Percentiles rank a stretch among this genome's conserved stretches.
phyloP scores from a whole-genome alignment of 495 filamentous ascomycete genomes.

The Cercophora samala region DNA sequence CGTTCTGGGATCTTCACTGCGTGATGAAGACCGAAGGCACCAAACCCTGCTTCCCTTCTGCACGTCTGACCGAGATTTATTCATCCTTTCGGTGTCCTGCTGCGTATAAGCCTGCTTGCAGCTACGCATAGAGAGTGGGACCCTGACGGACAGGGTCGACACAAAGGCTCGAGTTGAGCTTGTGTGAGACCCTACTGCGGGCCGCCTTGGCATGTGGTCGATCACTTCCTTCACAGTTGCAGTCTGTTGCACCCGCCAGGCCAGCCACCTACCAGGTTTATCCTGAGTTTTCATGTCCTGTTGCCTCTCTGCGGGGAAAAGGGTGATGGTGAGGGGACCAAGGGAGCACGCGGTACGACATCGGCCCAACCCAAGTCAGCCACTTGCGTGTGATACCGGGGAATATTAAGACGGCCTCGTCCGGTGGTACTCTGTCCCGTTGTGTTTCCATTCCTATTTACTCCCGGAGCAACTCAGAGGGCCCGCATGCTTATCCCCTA shows the following conservation, averaged over 20 bases:
- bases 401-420: conserved; percentile 1
- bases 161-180: not conserved
- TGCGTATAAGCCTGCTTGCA: not conserved
- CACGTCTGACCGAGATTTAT: not conserved
- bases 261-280: not conserved
- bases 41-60: not conserved
- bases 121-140: not conserved
- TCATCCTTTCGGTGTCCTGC: not conserved
- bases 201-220: conserved; percentile 8
- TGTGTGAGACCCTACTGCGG: not conserved
- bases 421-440: not conserved
- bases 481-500: not conserved
- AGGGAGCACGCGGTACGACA: not conserved
- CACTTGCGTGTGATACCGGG: conserved; percentile 1
- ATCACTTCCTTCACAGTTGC: conserved; percentile 11
- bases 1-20: conserved; percentile 18
- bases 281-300: not conserved
- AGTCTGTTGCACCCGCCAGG: conserved; percentile 12
- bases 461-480: not conserved
- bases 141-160: not conserved
- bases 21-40: conserved; percentile 3
- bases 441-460: not conserved
- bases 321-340: not conserved
- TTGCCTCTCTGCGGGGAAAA: not conserved
- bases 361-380: not conserved